Percentiles rank a stretch among this genome's conserved stretches.
Conservation (phyloP, 2,329 filamentous ascomycete species). For the Magnaporthiopsis rhizophila region DNA sequence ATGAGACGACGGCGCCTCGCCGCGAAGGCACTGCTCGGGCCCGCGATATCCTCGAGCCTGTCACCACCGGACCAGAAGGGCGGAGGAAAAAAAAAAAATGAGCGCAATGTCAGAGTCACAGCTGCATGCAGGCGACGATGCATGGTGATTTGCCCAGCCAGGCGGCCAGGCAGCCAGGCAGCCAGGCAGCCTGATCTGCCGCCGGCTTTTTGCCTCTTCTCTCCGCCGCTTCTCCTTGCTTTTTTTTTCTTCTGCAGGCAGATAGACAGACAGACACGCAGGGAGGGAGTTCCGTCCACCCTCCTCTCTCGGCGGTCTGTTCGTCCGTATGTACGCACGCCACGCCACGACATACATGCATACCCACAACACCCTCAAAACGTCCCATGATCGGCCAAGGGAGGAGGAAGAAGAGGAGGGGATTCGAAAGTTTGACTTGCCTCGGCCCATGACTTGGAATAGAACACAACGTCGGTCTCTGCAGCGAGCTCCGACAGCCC, state of each 20-base stretch:
- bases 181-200: not conserved
- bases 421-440: slow-evolving; percentile 30
- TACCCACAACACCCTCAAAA: not conserved
- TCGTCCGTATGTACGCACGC: not conserved
- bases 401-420: not conserved
- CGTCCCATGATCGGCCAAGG: not conserved
- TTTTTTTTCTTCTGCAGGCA: not conserved
- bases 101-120: not conserved
- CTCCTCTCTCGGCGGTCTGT: not conserved
- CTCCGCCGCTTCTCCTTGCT: not conserved
- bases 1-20: slow-evolving; percentile 28
- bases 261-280: not conserved
- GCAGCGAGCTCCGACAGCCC: slow-evolving; percentile 52
- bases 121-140: not conserved
- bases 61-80: not conserved
- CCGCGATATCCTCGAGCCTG: slow-evolving; percentile 24
- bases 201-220: not conserved
- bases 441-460: slow-evolving; percentile 63
- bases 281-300: not conserved
- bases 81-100: not conserved
- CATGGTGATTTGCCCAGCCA: not conserved
- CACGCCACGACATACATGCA: not conserved
- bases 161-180: too few species aligned
- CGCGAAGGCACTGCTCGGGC: slow-evolving; percentile 42
- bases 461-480: slow-evolving; percentile 65